These are phyloP conservation scores for Serendipita sp. DNA, from an alignment of 768 basidiomycete species.

Conservation along the genomic window DNA sequence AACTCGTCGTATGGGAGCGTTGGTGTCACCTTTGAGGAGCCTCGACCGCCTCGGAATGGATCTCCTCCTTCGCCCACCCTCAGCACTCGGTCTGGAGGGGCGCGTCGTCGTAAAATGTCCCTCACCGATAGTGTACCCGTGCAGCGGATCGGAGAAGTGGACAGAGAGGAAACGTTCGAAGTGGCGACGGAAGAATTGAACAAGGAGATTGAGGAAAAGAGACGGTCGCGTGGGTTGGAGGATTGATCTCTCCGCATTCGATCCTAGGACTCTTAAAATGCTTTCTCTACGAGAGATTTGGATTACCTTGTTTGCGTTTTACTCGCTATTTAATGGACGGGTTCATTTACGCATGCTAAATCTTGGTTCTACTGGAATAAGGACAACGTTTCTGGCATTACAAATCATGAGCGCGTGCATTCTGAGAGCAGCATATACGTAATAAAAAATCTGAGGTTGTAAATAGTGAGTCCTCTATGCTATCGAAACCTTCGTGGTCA, in stretches of 20 bases:
- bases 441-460: neutral
- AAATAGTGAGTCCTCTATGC: neutral
- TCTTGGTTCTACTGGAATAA: no score
- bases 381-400: no score
- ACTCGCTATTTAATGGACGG: no score
- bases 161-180: constrained; percentile 40
- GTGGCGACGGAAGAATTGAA: constrained; percentile 56
- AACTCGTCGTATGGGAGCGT: neutral
- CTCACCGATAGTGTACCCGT: constrained; percentile 52
- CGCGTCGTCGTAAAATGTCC: constrained; percentile 43
- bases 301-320: no score
- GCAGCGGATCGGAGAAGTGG: constrained; percentile 42
- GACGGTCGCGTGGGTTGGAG: neutral
- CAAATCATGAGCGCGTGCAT: no score
- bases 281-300: no score
- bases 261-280: no score
- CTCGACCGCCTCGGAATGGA: neutral
- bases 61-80: constrained; percentile 14
- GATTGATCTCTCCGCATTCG: no score
- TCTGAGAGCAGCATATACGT: no score
- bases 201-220: constrained; percentile 27
- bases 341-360: no score
- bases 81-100: constrained; percentile 29
- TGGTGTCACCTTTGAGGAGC: neutral
- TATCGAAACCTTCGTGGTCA: neutral